phyloP scores from a whole-genome alignment of 2,329 filamentous ascomycete genomes.

The Ophiostoma ips region DNA sequence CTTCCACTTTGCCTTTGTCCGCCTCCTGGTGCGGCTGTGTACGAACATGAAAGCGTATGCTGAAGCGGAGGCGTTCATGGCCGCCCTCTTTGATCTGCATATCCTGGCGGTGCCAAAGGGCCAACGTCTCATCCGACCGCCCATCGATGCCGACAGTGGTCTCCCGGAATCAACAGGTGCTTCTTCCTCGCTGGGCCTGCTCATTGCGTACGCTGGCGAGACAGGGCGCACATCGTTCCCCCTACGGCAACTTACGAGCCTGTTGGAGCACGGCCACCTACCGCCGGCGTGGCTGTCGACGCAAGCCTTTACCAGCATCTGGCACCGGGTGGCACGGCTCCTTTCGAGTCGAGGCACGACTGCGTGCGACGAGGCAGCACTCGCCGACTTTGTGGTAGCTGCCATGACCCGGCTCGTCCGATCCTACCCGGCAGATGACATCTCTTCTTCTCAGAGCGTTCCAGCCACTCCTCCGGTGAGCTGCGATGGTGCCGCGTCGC shows the following conservation, averaged over 20 bases:
- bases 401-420: constrained; percentile 4
- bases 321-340: constrained; percentile 24
- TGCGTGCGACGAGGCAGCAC: constrained; percentile 20
- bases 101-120: not conserved
- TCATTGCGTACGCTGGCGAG: constrained; percentile 19
- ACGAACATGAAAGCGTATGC: constrained; percentile 20
- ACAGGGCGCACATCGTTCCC: constrained; percentile 21
- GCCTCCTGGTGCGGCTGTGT: constrained; percentile 29
- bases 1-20: constrained; percentile 26
- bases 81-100: constrained; percentile 17
- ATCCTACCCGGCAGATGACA: not conserved
- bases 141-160: constrained; percentile 14
- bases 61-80: constrained; percentile 30
- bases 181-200: constrained; percentile 16
- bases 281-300: constrained; percentile 32
- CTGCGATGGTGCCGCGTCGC: not conserved
- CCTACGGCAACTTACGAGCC: constrained; percentile 23
- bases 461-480: not conserved
- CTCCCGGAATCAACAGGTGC: constrained; percentile 16
- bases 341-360: constrained; percentile 19
- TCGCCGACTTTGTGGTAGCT: constrained; percentile 22
- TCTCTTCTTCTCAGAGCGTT: not conserved
- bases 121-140: not conserved
- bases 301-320: constrained; percentile 26
- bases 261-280: constrained; percentile 24